These are phyloP conservation scores for Stylonectria norvegica DNA, from an alignment of 2,329 filamentous ascomycete species.

Conservation along the genomic window DNA sequence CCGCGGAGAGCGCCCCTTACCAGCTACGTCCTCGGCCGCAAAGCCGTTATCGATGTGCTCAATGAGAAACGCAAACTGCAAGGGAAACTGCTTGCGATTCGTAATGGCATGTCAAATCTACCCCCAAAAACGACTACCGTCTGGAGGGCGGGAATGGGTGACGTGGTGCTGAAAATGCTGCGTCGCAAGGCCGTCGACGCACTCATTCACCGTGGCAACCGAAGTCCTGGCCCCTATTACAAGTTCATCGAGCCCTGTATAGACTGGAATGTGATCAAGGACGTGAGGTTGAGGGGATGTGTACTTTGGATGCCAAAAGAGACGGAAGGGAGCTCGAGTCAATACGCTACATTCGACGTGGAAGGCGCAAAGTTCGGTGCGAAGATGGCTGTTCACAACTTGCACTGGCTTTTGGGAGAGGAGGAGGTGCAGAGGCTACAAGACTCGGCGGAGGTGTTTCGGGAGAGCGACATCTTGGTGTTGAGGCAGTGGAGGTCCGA, in stretches of 20 bases:
- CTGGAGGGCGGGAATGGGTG: conserved; percentile 53
- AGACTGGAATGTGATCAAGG: conserved; percentile 43
- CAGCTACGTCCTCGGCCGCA: conserved; percentile 29
- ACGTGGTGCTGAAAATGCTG: conserved; percentile 49
- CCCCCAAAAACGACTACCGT: conserved; percentile 14
- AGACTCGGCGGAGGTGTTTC: conserved; percentile 32
- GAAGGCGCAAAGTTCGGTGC: conserved; percentile 30
- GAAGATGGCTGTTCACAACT: conserved; percentile 51
- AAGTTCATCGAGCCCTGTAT: conserved; percentile 41
- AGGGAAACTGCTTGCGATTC: conserved; percentile 15
- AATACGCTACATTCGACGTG: conserved; percentile 46
- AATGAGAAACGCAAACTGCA: conserved; percentile 6
- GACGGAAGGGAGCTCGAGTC: conserved; percentile 25
- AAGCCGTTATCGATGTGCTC: conserved; percentile 27
- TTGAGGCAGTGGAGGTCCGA: conserved; percentile 36
- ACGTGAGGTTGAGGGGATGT: conserved; percentile 41
- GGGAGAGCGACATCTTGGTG: conserved; percentile 40
- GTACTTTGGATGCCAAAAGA: conserved; percentile 41
- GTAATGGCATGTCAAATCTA: conserved; percentile 30
- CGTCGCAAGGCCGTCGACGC: conserved; percentile 45
- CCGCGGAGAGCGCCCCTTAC: conserved; percentile 13
- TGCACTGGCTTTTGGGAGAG: conserved; percentile 48
- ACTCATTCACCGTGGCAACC: conserved; percentile 32
- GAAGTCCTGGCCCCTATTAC: conserved; percentile 16
- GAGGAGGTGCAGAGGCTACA: conserved; percentile 41